These are phyloP conservation scores for Fusarium liriodendri DNA, from an alignment of 2,329 filamentous ascomycete genomes.

Conservation along the genomic window DNA sequence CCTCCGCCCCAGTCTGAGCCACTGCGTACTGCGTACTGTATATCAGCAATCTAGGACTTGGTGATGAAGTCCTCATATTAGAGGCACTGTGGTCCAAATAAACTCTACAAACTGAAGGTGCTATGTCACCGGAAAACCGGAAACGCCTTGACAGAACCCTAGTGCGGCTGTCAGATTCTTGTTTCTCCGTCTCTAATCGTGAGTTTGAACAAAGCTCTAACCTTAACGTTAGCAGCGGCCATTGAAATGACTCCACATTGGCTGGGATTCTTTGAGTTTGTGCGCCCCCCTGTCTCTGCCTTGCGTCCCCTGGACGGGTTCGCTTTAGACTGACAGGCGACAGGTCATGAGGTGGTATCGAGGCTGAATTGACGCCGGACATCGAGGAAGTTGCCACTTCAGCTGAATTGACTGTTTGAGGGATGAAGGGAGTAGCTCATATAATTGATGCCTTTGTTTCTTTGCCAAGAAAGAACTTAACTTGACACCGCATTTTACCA, in stretches of 20 bases:
- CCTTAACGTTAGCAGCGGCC: neutral
- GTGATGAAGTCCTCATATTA: neutral
- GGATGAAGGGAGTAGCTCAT: neutral
- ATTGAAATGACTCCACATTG: neutral
- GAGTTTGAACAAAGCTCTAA: neutral
- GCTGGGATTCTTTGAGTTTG: neutral
- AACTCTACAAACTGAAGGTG: neutral
- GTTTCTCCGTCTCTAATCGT: neutral
- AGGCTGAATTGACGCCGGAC: neutral
- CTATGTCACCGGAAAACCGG: neutral
- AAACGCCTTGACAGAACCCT: neutral
- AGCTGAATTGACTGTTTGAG: neutral
- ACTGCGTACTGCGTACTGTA: neutral
- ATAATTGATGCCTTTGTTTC: neutral
- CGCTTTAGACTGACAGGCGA: neutral
- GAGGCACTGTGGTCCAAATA: neutral
- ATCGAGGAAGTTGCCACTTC: neutral
- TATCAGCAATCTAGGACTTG: neutral
- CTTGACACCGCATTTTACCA: neutral
- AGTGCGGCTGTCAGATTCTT: neutral
- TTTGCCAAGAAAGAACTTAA: neutral
- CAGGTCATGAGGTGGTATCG: neutral
- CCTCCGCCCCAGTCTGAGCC: neutral
- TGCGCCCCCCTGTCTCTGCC: neutral
- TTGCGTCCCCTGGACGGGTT: neutral